phyloP scores from a whole-genome alignment of 2,329 filamentous ascomycete species.

The Calonectria leucothoes region DNA sequence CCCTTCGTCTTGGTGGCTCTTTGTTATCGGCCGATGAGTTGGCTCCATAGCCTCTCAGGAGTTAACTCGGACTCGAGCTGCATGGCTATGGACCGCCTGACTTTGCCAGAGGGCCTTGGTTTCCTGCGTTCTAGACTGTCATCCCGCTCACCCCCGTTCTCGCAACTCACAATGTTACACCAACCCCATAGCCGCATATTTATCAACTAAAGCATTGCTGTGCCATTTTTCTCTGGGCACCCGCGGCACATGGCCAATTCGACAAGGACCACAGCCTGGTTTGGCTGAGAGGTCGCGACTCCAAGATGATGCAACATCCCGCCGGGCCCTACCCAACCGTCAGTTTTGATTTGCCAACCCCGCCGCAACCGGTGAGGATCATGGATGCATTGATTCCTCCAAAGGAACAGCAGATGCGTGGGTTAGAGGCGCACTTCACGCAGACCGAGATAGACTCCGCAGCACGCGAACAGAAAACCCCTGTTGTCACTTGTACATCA shows the following conservation, averaged over 20 bases:
- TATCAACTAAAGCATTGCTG: background rate
- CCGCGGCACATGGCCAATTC: background rate
- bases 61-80: background rate
- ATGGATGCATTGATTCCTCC: slow-evolving; percentile 2
- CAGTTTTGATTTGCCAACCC: slow-evolving; percentile 19
- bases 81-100: background rate
- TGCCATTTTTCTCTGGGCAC: background rate
- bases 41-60: slow-evolving; percentile 19
- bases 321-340: background rate
- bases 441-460: slow-evolving; percentile 23
- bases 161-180: background rate
- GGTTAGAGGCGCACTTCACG: background rate
- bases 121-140: background rate
- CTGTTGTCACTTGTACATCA: slow-evolving; percentile 6
- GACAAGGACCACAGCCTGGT: background rate
- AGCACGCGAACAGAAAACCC: background rate
- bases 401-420: slow-evolving; percentile 2
- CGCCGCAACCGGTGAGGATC: slow-evolving; percentile 18
- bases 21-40: slow-evolving; percentile 23
- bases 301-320: slow-evolving; percentile 17
- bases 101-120: background rate
- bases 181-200: slow-evolving; percentile 1
- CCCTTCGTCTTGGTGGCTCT: slow-evolving; percentile 9
- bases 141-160: background rate
- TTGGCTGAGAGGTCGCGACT: background rate